Evolutionary conservation across 352 stramenopile genomes (phyloP).

Genomic region (Phytophthora foliorum): DNA sequence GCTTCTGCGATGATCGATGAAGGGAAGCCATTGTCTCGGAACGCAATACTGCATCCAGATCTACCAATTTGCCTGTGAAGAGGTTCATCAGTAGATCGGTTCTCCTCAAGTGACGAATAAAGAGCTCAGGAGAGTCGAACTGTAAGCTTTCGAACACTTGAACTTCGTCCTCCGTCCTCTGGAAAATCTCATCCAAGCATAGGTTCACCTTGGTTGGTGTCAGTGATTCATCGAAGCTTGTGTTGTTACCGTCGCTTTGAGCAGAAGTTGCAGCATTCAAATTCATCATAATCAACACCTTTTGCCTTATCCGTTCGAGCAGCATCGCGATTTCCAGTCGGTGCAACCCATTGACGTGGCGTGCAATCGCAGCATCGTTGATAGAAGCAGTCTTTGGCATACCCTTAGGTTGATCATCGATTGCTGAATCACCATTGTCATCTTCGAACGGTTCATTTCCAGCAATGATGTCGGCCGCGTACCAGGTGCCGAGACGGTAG

Average conservation of each 20-base stretch:
- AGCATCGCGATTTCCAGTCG: slow-evolving; percentile 62
- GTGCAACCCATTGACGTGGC: slow-evolving; percentile 53
- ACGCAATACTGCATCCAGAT: slow-evolving; percentile 19
- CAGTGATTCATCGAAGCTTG: slow-evolving; percentile 10
- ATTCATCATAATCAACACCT: slow-evolving; percentile 61
- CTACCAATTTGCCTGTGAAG: slow-evolving; percentile 44
- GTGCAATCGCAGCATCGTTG: slow-evolving; percentile 22
- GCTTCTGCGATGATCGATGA: slow-evolving; percentile 3
- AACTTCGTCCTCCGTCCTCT: slow-evolving; percentile 41
- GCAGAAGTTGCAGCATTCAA: slow-evolving; percentile 15
- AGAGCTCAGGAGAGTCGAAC: slow-evolving; percentile 47
- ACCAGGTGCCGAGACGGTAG: slow-evolving; percentile 84
- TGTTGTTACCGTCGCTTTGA: slow-evolving; percentile 4
- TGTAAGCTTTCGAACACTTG: slow-evolving; percentile 60
- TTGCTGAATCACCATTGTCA: slow-evolving; percentile 4
- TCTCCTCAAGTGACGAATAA: slow-evolving; percentile 58
- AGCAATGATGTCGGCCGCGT: slow-evolving; percentile 55
- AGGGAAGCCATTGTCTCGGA: not conserved
- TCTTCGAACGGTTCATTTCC: slow-evolving; percentile 13
- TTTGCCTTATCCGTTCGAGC: slow-evolving; percentile 73
- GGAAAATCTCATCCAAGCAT: slow-evolving; percentile 47
- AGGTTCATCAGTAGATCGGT: slow-evolving; percentile 60
- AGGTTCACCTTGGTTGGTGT: slow-evolving; percentile 43
- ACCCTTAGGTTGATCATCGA: slow-evolving; percentile 9
- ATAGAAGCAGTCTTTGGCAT: slow-evolving; percentile 8